Base-by-base conservation (phyloP, 2,329 filamentous ascomycete genomes). In the Chaetothyriales sp. region DNA sequence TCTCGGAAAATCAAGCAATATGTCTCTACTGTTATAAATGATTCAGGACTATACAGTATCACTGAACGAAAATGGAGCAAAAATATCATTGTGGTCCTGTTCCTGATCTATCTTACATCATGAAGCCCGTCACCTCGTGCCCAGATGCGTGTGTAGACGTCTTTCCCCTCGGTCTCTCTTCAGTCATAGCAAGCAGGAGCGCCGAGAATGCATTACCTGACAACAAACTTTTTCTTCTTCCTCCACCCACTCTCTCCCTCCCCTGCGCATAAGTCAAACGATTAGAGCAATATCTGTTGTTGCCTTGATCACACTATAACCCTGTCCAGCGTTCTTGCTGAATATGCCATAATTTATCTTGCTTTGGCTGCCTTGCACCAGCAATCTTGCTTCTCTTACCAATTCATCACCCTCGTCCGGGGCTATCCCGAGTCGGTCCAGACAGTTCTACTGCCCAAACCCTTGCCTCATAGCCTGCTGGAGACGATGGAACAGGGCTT, bases 381-480 rank as follows among this genome's bases (percentile, higher is more conserved):
- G 15, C 12, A 15, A 5, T 39, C 10, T 39, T 15, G 32, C 32
- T 39, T 25, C 22, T 6, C 2, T 12, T 39, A 15, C 15, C 32
- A 15, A 15, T 39, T 2, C 32, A 39, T 39, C 32, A 15, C 32
- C 12, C 10, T 5, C 32, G 10, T 39, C 10, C 15, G 32, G 5
- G 10, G 10, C 10, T 39, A 12, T 15, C 12, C 10, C 32, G 10
- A 39, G 15, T 39, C 12, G 32, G 10, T 15, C 32, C 32, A 39
- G 32, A 39, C 32, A 39, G 32, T 39, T 39, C 32, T 39, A 39
- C 32, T 39, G 32, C 15, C 32, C 32, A 39, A 39, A 39, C 4
- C 32, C 45, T 25, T 47, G 45, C 25, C 56, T 48, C 51, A 58
- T 55, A 18, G 56, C 56, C 32, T 56, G 54, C 51, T 58, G 56